Conservation (phyloP, 306 rosid species). For the Dalbergia cochinchinensis region DNA sequence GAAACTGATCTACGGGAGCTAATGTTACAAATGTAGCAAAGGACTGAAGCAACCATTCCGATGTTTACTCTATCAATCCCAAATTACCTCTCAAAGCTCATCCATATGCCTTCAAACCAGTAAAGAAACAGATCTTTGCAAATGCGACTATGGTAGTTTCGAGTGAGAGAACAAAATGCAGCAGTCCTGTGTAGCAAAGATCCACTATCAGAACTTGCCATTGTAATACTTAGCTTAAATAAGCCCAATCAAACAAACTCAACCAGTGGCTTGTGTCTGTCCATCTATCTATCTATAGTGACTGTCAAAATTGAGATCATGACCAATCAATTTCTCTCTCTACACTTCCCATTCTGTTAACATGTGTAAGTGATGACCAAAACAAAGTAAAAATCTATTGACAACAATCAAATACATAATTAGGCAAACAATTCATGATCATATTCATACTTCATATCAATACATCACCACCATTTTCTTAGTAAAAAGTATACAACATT, state of each 20-base stretch:
- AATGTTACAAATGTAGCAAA: slow-evolving; percentile 30
- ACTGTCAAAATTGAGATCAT: neutral
- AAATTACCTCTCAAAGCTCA: slow-evolving; percentile 81
- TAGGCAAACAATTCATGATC: slow-evolving; percentile 28
- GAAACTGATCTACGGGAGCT: neutral
- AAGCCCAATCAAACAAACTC: slow-evolving; percentile 13
- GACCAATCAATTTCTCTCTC: neutral
- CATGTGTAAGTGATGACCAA: neutral
- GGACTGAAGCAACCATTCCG: slow-evolving; percentile 13
- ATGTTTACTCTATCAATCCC: slow-evolving; percentile 15
- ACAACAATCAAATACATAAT: neutral
- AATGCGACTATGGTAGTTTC: slow-evolving; percentile 64
- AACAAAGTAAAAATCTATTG: neutral
- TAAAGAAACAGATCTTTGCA: slow-evolving; percentile 70
- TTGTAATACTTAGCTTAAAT: slow-evolving; percentile 24
- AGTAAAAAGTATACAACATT: neutral
- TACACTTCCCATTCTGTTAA: neutral
- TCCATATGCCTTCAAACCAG: slow-evolving; percentile 85
- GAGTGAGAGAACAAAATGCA: slow-evolving; percentile 74
- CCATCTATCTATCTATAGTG: neutral
- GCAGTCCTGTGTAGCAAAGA: slow-evolving; percentile 75
- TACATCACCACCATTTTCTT: neutral
- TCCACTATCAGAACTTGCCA: slow-evolving; percentile 40
- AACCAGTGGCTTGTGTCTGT: neutral
- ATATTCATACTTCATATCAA: neutral